Evolutionary conservation across 2,329 filamentous ascomycete genomes (phyloP), one percentile per base, ranked within the genome.

Genomic region (Pyrenophora graminea): DNA sequence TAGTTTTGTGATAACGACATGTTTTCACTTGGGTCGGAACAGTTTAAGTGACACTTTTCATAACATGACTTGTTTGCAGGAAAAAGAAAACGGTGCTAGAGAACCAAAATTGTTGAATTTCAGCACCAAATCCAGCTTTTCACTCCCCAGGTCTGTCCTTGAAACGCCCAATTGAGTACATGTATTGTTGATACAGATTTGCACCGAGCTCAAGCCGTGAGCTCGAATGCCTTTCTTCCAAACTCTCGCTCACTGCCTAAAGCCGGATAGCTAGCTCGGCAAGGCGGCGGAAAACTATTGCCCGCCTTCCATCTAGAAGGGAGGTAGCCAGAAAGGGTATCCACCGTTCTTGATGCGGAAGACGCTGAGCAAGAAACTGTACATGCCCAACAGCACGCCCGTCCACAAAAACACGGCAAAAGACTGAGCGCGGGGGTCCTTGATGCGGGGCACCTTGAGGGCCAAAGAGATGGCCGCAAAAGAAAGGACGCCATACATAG

Each of bases 261-360:
- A 25, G 6, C 27, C 3, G 10, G 27, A 30, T 30, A 30, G 10
- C 9, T 2, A 30, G 25, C 9, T 2, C 27, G 12, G 10, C 27
- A 30, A 4, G 27, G 12, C 9, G 2, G 3, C 9, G 9, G 4
- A 30, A 30, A 7, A 30, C 9, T 30, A 4, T 12, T 38, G 2
- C 23, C 18, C 6, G 1, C 10, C 6, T 15, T 32, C 18, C 18
- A 17, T 45, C 51, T 80, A 87, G 75, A 99, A 97, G 9, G 94
- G 94, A 48, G 94, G 94, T 55, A 99, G 82, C 69, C 86, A 91
- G 77, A 97, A 97, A 13, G 92, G 92, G 76, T 99, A 99, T 19
- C 91, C 91, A 30, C 86, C 86, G 71, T 97, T 99, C 86, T 99
- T 99, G 66, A 89, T 80, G 66, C 92, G 86, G 83, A 99, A 99